phyloP scores from a whole-genome alignment of 345 rosid species.

The Eucalyptus leucophloia region DNA sequence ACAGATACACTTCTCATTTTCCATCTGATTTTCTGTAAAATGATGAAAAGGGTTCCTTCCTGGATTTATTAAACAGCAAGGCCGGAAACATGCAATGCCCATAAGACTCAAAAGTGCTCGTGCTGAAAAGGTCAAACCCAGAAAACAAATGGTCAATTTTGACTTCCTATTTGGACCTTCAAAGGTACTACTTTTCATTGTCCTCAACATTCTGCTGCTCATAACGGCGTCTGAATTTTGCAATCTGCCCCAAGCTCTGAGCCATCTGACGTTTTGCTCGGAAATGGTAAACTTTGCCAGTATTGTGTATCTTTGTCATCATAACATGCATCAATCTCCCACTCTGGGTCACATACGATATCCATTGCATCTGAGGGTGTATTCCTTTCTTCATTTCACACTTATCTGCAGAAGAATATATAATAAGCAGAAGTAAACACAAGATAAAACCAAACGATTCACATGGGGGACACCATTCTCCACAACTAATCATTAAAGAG shows the following conservation, averaged over 20 bases:
- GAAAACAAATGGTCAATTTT: background rate
- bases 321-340: conserved; percentile 80
- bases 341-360: conserved; percentile 83
- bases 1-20: background rate
- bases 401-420: conserved; percentile 2
- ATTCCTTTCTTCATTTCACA: conserved; percentile 75
- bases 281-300: conserved; percentile 77
- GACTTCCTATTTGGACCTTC: background rate
- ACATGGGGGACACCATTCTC: background rate
- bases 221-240: conserved; percentile 73
- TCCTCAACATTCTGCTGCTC: conserved; percentile 35
- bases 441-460: background rate
- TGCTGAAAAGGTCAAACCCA: background rate
- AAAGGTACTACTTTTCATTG: background rate
- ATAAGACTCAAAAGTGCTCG: background rate
- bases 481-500: background rate
- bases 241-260: conserved; percentile 72
- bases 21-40: background rate
- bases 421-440: background rate
- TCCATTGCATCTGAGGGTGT: conserved; percentile 97
- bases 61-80: background rate
- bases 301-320: conserved; percentile 86
- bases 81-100: background rate
- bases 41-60: background rate
- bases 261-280: conserved; percentile 89